These are phyloP conservation scores for Calycina marina DNA, from an alignment of 2,329 filamentous ascomycete species.

Conservation along the genomic window DNA sequence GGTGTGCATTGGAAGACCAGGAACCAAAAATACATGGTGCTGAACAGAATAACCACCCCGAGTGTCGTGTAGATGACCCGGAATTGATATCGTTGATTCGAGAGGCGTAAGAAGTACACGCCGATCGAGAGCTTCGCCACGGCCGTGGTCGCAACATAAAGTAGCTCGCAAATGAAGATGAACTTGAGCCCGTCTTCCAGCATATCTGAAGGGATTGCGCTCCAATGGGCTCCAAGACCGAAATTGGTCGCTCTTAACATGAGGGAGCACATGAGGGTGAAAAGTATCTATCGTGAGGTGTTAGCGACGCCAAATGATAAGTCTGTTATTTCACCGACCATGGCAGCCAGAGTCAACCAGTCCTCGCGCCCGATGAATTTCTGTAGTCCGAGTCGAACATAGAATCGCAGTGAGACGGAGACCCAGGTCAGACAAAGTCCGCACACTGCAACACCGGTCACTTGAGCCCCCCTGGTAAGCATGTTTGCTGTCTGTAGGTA, in stretches of 20 bases:
- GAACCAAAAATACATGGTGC: conserved; percentile 19
- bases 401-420: conserved; percentile 16
- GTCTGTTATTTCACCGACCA: conserved; percentile 8
- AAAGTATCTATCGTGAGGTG: conserved; percentile 18
- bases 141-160: conserved; percentile 18
- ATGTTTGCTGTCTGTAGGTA: no score
- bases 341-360: conserved; percentile 18
- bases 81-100: conserved; percentile 15
- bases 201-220: conserved; percentile 10
- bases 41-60: conserved; percentile 12
- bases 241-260: conserved; percentile 11
- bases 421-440: conserved; percentile 25
- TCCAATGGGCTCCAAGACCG: conserved; percentile 19
- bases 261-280: conserved; percentile 16
- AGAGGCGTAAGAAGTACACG: conserved; percentile 18
- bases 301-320: conserved; percentile 5
- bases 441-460: conserved; percentile 20
- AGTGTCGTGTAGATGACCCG: conserved; percentile 14
- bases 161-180: conserved; percentile 19
- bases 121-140: conserved; percentile 19
- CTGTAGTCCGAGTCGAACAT: conserved; percentile 17
- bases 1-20: conserved; percentile 19
- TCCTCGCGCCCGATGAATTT: conserved; percentile 21
- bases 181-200: conserved; percentile 8
- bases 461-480: conserved; percentile 12